Percentiles rank a stretch among this genome's conserved stretches.
These are phyloP conservation scores for Mycosphaerelloides madeirae DNA, from an alignment of 2,329 filamentous ascomycete species.

Conservation along the genomic window DNA sequence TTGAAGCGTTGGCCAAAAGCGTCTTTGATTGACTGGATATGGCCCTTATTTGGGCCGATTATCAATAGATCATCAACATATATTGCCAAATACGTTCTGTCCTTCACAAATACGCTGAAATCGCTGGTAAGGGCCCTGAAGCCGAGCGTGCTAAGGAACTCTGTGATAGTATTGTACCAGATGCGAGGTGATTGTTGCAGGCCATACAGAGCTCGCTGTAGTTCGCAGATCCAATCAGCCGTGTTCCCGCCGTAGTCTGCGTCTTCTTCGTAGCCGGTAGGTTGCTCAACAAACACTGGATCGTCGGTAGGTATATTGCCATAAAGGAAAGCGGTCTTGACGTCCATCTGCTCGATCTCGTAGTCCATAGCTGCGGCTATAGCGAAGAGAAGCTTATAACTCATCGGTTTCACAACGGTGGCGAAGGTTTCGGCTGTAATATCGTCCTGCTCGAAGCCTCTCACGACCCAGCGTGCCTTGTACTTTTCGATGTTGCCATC, in stretches of 20 bases:
- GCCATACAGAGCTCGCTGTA: conserved; percentile 7
- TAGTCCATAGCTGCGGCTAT: conserved; percentile 19
- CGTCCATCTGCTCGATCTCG: conserved; percentile 31
- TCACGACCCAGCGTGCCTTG: conserved; percentile 27
- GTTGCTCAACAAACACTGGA: no score
- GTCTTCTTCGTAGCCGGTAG: no score
- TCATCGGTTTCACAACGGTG: conserved; percentile 11
- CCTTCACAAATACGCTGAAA: conserved; percentile 6
- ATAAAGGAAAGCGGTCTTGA: no score
- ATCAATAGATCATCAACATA: conserved; percentile 14
- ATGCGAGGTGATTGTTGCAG: conserved; percentile 6
- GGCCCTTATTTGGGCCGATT: conserved; percentile 3
- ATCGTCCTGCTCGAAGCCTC: conserved; percentile 25
- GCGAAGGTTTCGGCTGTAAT: conserved; percentile 28
- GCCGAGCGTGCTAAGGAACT: conserved; percentile 1
- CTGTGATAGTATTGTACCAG: conserved; percentile 5
- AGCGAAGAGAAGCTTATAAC: conserved; percentile 27
- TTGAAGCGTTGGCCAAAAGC: conserved; percentile 4
- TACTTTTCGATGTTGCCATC: no score
- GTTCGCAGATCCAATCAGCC: no score
- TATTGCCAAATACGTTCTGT: conserved; percentile 6
- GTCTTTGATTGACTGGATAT: conserved; percentile 5
- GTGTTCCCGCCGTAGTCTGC: no score
- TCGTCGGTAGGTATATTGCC: no score
- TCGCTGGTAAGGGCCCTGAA: conserved; percentile 1